Percentiles rank a stretch among this genome's conserved stretches.
Conservation (phyloP, 495 filamentous ascomycete genomes). For the Tuber calosporum region DNA sequence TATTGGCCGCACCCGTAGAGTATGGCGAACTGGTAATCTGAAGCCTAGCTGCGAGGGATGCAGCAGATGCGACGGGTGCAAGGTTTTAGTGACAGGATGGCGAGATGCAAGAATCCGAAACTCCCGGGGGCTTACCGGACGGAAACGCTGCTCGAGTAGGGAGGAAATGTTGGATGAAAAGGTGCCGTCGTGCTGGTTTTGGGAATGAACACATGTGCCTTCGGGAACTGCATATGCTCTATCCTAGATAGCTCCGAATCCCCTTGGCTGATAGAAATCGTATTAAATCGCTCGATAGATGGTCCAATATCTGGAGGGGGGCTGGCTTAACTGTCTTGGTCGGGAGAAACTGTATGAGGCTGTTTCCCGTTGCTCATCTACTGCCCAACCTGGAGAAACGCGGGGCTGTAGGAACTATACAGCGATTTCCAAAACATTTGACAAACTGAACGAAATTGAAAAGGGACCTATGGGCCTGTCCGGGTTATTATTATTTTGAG, state of each 20-base stretch:
- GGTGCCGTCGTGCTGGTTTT: background rate
- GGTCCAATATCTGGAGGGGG: background rate
- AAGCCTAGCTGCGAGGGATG: background rate
- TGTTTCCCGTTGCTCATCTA: background rate
- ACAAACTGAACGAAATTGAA: background rate
- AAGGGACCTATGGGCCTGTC: too few relatives aligned
- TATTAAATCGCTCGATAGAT: background rate
- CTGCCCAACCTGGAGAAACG: background rate
- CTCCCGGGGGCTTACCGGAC: background rate
- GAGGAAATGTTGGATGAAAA: background rate
- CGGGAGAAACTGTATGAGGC: background rate
- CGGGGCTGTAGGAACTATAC: background rate
- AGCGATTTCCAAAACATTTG: background rate
- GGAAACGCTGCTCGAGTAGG: background rate
- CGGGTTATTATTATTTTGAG: too few relatives aligned
- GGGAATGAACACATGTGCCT: background rate
- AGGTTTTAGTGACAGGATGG: background rate
- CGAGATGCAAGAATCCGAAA: background rate
- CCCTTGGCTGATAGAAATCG: background rate
- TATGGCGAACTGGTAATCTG: too few relatives aligned
- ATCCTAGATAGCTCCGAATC: background rate
- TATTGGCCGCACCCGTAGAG: too few relatives aligned
- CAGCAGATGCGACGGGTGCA: background rate
- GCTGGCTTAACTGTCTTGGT: background rate
- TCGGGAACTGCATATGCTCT: background rate